These are phyloP conservation scores for Henningerozyma blattae DNA, from an alignment of 805 yeast genomes.

Conservation along the genomic window DNA sequence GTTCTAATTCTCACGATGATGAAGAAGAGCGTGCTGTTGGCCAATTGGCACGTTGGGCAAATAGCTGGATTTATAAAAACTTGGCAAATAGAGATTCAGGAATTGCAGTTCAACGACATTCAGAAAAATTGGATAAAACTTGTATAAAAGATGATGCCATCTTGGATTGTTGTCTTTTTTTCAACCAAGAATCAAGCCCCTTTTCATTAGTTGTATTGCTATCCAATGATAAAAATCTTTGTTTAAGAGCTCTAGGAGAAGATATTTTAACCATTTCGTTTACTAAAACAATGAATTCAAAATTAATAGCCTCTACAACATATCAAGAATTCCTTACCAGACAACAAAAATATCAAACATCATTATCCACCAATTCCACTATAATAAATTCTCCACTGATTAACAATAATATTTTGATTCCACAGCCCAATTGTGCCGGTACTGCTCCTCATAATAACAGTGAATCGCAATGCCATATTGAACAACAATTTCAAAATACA, in stretches of 20 bases:
- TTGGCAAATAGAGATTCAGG: constrained; percentile 40
- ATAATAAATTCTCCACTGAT: too few relatives aligned
- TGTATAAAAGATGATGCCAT: constrained; percentile 67
- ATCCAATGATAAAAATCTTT: constrained; percentile 77
- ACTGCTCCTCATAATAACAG: background rate
- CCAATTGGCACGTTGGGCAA: constrained; percentile 55
- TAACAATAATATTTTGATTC: too few relatives aligned
- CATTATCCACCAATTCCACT: too few relatives aligned
- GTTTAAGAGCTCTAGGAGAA: constrained; percentile 63
- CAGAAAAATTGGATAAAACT: constrained; percentile 37
- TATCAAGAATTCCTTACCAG: constrained; percentile 18
- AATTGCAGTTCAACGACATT: constrained; percentile 52
- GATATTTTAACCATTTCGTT: constrained; percentile 48
- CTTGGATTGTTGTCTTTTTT: constrained; percentile 70
- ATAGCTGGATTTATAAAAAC: constrained; percentile 58
- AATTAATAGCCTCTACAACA: constrained; percentile 31
- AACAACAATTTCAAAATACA: background rate
- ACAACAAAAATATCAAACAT: too few relatives aligned
- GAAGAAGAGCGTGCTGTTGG: constrained; percentile 31
- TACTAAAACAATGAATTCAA: constrained; percentile 34
- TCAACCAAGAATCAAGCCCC: constrained; percentile 24
- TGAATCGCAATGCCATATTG: background rate
- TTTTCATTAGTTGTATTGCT: constrained; percentile 47
- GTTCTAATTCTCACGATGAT: constrained; percentile 4
- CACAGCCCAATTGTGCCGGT: background rate